Evolutionary conservation across 768 basidiomycete species (phyloP), one percentile per base, ranked within the genome.

Genomic region (Arthromyces matolae): DNA sequence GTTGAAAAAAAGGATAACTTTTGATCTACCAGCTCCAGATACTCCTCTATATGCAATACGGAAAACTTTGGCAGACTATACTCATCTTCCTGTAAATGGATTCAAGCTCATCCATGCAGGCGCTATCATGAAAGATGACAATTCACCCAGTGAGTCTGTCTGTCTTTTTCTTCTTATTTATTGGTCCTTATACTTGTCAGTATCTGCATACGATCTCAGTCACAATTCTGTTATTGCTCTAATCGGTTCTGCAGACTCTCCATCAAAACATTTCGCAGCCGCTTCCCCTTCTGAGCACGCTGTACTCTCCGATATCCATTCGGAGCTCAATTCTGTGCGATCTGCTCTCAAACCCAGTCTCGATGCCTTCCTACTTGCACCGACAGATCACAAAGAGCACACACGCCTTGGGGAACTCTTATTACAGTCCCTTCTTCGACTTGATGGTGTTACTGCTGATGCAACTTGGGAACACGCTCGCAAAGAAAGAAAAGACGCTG

Each of bases 41-140:
- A 79, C 86, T 0, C 76, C 76, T 10, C 76, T 93, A 38, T 70
- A 71, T 20, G 66, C 67, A 7, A 65, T 94, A 42, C 77, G 87
- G 31, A 55, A 72, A 3, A 72, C 77, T 18, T 70, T 96, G 42
- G 84, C 89, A 12, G 76, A 83, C 5, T 80, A 85, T 59, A 93
- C 89, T 2, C 83, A 83, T 45, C 76, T 97, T 10, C 79, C 85
- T 0, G 64, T 67, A 23, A 59, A 76, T 54, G 77, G 79, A 23
- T 90, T 96, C 77, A 91, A 93, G 64, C 78, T 98, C 60, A 82
- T 98, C 53, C 84, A 88, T 69, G 81, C 86, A 37, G 95, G 95
- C 31, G 93, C 90, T 1, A 79, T 96, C 64, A 86, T 97, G 79
- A 86, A 84, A 56, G 91, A 95, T 62, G 84, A 93, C 62, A 62